Evolutionary conservation across 306 rosid species (phyloP).

Genomic region (Datisca glomerata): DNA sequence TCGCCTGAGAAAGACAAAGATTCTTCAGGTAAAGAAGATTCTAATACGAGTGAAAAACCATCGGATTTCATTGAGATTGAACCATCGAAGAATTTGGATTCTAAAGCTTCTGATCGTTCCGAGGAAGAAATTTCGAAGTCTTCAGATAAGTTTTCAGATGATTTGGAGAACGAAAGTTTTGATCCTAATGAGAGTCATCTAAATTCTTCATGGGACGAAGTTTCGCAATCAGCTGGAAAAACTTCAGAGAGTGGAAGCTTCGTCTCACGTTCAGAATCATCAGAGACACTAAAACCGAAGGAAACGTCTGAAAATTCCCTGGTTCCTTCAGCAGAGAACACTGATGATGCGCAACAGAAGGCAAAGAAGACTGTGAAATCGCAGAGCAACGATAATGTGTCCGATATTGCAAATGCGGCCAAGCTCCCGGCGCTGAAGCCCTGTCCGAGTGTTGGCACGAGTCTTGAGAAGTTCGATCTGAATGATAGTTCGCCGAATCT

Average conservation of each 20-base stretch:
- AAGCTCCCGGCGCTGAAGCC: constrained; percentile 5
- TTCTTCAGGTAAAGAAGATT: no score
- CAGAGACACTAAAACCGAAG: background rate
- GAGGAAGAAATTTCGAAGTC: no score
- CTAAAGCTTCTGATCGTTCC: no score
- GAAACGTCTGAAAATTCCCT: background rate
- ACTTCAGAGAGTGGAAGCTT: background rate
- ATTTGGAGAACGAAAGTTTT: no score
- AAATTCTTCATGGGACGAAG: no score
- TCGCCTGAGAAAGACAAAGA: no score
- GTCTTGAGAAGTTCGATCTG: background rate
- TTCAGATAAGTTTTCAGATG: no score
- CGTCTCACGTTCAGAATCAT: background rate
- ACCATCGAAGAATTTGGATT: no score
- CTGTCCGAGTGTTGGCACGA: constrained; percentile 6
- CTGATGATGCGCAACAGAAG: background rate
- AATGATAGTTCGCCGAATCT: background rate
- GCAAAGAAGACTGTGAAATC: background rate
- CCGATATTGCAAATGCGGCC: background rate
- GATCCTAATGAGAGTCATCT: no score
- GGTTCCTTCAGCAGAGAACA: no score
- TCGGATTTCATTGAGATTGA: no score
- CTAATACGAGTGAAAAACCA: no score
- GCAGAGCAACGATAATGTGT: background rate
- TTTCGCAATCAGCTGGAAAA: background rate